Evolutionary conservation across 2,329 filamentous ascomycete genomes (phyloP).

Genomic region (Penicillium sp.): DNA sequence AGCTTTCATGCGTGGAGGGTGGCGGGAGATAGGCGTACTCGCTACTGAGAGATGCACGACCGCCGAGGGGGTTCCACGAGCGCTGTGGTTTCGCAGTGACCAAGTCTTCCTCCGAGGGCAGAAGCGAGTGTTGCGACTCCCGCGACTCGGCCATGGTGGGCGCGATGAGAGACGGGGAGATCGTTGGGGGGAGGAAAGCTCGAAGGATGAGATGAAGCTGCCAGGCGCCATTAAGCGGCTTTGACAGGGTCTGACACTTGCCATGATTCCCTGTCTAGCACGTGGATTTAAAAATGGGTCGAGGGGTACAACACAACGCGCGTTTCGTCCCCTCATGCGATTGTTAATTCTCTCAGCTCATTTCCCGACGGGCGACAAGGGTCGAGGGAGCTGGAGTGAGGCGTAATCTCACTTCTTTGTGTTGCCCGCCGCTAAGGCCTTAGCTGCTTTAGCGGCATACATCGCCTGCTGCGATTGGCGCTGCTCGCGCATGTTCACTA

Average conservation of each 20-base stretch:
- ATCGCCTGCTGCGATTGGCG: neutral
- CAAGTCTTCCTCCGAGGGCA: constrained; percentile 19
- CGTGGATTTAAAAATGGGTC: neutral
- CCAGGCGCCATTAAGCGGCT: neutral
- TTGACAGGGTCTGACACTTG: neutral
- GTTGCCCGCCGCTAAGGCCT: neutral
- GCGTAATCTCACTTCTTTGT: neutral
- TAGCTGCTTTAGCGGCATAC: neutral
- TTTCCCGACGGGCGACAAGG: neutral
- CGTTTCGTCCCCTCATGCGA: neutral
- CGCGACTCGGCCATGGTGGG: constrained; percentile 23
- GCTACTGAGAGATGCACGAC: constrained; percentile 12
- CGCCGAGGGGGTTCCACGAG: constrained; percentile 25
- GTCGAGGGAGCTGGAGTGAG: neutral
- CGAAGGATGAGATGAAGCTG: neutral
- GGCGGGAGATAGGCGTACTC: constrained; percentile 17
- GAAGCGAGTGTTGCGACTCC: constrained; percentile 23
- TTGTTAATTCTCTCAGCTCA: neutral
- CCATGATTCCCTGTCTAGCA: neutral
- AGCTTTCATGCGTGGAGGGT: constrained; percentile 16
- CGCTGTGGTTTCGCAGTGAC: constrained; percentile 19
- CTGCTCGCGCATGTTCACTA: neutral
- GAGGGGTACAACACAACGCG: neutral
- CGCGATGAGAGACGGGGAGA: neutral
- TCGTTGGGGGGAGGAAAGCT: neutral